Evolutionary conservation across 345 rosid species (phyloP), one percentile per base, ranked within the genome.

Genomic region (Eucalyptus tenuipes): DNA sequence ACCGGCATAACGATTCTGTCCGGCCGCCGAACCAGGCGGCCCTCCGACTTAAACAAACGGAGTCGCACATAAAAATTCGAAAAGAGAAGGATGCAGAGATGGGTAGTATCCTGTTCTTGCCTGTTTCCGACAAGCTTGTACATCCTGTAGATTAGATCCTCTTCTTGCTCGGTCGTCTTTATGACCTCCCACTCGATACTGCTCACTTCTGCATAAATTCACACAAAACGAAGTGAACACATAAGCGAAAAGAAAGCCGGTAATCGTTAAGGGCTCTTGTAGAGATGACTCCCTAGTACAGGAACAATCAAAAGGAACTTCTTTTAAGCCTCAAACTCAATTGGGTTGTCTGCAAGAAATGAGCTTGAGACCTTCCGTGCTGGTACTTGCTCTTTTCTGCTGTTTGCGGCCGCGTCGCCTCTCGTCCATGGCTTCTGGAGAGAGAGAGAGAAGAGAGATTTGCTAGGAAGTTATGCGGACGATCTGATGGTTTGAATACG

Each of bases 121-220:
- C 97, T 93, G 87, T 94, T 95, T 85, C 96, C 97, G 66, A 95
- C 93, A 55, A 95, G 95, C 88, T 91, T 93, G 59, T 94, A 87
- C 96, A 95, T 95, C 90, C 96, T 92, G 90, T 88, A 90, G 91
- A 95, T 93, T 89, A 95, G 96, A 92, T 95, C 97, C 89, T 94
- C 95, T 81, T 95, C 96, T 91, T 93, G 95, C 80, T 93, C 95
- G 6, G 92, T 91, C 96, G 94, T 92, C 86, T 92, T 89, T 57
- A 95, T 92, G 91, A 91, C 92, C 68, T 94, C 93, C 97, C 97
- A 94, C 89, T 92, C 94, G 31, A 91, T 88, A 57, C 97, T 95
- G 87, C 94, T 93, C 49, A 94, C 96, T 90, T 95, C 97, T 95
- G 90, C 82, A 75, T 20, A 75, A 40, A 40, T 75, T 75, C 42